Evolutionary conservation across 2,329 filamentous ascomycete species (phyloP).

Genomic region (Pyricularia sp.): DNA sequence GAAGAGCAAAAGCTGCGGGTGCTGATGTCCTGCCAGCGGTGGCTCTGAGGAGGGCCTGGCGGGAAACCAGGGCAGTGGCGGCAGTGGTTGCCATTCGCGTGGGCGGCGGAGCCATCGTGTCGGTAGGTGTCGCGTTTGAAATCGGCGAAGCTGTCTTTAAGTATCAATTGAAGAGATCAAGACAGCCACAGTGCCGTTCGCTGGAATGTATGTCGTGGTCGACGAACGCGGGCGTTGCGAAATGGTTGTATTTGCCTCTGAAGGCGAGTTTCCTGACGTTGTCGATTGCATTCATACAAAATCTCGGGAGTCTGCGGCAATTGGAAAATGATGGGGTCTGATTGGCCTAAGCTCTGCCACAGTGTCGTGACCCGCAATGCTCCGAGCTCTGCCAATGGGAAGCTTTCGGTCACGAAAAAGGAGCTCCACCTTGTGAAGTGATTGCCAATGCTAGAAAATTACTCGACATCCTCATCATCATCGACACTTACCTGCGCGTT

Average conservation of each 20-base stretch:
- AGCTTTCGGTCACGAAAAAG: neutral
- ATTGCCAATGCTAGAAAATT: constrained; percentile 2
- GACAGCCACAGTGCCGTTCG: neutral
- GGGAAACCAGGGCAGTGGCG: constrained; percentile 3
- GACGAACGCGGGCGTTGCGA: neutral
- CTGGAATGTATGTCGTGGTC: neutral
- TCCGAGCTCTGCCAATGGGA: neutral
- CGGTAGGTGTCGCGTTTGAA: neutral
- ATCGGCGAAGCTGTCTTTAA: neutral
- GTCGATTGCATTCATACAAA: constrained; percentile 1
- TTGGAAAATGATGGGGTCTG: constrained; percentile 3
- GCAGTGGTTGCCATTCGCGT: constrained; percentile 1
- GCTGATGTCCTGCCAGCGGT: constrained; percentile 2
- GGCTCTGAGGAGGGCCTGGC: constrained; percentile 3
- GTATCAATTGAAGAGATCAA: neutral
- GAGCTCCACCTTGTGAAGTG: neutral
- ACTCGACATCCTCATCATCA: constrained; percentile 2
- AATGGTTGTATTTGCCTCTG: neutral
- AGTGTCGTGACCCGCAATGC: neutral
- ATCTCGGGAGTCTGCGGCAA: constrained; percentile 1
- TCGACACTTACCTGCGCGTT: neutral
- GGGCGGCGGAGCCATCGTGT: constrained; percentile 3
- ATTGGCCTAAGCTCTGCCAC: constrained; percentile 3
- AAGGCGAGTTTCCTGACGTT: neutral
- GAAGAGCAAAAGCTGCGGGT: neutral